phyloP scores from a whole-genome alignment of 176 grass and related monocot species.

The Musa itinerans region DNA sequence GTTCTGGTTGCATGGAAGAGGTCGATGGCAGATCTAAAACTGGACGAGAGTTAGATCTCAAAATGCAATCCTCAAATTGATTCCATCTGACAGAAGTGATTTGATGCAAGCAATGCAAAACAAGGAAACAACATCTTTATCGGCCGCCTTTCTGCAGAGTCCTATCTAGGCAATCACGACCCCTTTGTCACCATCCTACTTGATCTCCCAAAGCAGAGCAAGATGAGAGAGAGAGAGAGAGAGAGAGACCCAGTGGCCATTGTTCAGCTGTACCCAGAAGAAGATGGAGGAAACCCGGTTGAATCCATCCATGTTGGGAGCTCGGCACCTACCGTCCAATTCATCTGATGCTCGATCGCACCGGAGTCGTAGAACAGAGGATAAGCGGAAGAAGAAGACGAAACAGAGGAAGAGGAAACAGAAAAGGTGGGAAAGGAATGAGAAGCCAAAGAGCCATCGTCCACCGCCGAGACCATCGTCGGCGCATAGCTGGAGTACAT shows the following conservation, averaged over 20 bases:
- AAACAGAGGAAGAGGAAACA: not conserved
- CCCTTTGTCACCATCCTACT: not conserved
- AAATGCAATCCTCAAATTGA: not conserved
- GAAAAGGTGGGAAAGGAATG: not conserved
- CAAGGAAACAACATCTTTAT: not conserved
- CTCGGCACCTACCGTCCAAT: not conserved
- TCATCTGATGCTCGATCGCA: not conserved
- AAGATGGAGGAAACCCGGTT: too few species aligned
- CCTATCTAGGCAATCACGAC: not conserved
- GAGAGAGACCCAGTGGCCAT: not conserved
- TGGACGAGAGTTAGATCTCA: too few species aligned
- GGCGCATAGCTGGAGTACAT: not conserved
- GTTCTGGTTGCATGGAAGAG: too few species aligned
- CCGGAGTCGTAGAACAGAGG: not conserved
- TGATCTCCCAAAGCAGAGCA: not conserved
- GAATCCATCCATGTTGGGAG: too few species aligned
- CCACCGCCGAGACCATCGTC: not conserved
- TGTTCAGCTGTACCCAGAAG: not conserved
- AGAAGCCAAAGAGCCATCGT: not conserved
- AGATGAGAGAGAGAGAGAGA: not conserved
- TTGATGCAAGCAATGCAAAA: not conserved
- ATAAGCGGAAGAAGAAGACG: not conserved
- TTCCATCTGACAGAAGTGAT: not conserved
- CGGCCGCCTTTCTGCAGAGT: not conserved
- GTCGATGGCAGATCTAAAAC: too few species aligned